phyloP scores from a whole-genome alignment of 169 alveolate species.

The Babesia ovis region DNA sequence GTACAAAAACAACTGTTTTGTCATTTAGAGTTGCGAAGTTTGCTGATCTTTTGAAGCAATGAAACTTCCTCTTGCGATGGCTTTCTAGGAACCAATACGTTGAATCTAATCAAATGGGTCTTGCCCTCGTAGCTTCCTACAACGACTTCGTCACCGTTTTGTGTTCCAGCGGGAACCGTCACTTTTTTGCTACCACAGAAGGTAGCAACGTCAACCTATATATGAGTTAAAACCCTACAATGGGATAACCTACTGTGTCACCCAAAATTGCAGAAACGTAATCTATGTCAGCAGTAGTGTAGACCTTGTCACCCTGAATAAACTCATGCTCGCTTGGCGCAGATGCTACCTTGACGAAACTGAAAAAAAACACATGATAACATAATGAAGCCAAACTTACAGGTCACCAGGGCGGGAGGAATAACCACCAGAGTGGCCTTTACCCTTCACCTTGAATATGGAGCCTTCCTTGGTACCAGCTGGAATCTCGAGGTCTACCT shows the following conservation, averaged over 20 bases:
- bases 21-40: not conserved
- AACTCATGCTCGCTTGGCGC: conserved; percentile 26
- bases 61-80: conserved; percentile 43
- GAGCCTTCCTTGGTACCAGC: conserved; percentile 40
- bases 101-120: conserved; percentile 30
- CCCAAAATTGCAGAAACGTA: conserved; percentile 57
- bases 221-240: not conserved
- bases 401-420: conserved; percentile 43
- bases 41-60: conserved; percentile 21
- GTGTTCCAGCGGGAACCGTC: conserved; percentile 42
- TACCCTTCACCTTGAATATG: conserved; percentile 27
- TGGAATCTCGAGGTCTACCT: conserved; percentile 36
- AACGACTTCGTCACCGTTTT: conserved; percentile 52
- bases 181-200: conserved; percentile 39
- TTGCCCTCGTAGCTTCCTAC: conserved; percentile 50
- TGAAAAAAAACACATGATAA: not conserved
- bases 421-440: conserved; percentile 54
- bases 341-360: conserved; percentile 35
- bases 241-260: conserved; percentile 24
- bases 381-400: conserved; percentile 20
- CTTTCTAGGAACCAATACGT: conserved; percentile 30
- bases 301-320: conserved; percentile 28
- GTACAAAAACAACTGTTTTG: no score
- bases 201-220: conserved; percentile 40
- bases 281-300: conserved; percentile 15